These are phyloP conservation scores for Nigrospora osmanthi DNA, from an alignment of 2,329 filamentous ascomycete genomes.

Conservation along the genomic window DNA sequence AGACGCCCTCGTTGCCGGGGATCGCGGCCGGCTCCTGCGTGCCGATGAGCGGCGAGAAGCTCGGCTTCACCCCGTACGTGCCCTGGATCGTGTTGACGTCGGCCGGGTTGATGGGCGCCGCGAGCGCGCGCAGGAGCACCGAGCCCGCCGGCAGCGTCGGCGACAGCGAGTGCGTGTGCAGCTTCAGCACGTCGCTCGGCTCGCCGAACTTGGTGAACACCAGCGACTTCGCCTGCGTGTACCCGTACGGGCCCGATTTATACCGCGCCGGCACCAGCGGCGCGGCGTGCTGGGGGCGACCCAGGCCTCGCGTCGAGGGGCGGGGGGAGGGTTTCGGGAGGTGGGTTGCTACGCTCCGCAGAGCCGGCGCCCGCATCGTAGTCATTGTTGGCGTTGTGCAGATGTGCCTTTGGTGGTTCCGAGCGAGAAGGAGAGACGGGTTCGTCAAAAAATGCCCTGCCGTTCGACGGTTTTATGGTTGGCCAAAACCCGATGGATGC, in stretches of 20 bases:
- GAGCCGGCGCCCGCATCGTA: neutral
- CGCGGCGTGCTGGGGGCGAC: neutral
- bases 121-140: slow-evolving; percentile 79
- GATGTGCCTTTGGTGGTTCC: too few relatives aligned
- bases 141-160: slow-evolving; percentile 57
- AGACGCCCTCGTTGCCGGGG: slow-evolving; percentile 86
- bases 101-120: slow-evolving; percentile 89
- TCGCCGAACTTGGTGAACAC: slow-evolving; percentile 70
- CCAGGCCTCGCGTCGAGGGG: slow-evolving; percentile 4
- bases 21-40: slow-evolving; percentile 70
- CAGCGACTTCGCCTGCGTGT: slow-evolving; percentile 78
- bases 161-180: slow-evolving; percentile 71
- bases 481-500: too few relatives aligned
- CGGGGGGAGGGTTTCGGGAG: slow-evolving; percentile 1
- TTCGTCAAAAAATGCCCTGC: too few relatives aligned
- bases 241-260: slow-evolving; percentile 64
- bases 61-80: slow-evolving; percentile 81
- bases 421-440: too few relatives aligned
- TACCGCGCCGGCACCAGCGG: slow-evolving; percentile 26
- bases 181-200: slow-evolving; percentile 61
- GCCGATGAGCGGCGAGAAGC: slow-evolving; percentile 68
- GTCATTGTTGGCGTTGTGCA: neutral
- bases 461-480: too few relatives aligned
- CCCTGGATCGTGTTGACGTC: slow-evolving; percentile 98
- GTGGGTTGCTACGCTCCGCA: neutral